A percentile compares a stretch with the other conserved stretches of the same genome.
Conservation (phyloP, 257 asterid species). For the Ophiorrhiza pumila region DNA sequence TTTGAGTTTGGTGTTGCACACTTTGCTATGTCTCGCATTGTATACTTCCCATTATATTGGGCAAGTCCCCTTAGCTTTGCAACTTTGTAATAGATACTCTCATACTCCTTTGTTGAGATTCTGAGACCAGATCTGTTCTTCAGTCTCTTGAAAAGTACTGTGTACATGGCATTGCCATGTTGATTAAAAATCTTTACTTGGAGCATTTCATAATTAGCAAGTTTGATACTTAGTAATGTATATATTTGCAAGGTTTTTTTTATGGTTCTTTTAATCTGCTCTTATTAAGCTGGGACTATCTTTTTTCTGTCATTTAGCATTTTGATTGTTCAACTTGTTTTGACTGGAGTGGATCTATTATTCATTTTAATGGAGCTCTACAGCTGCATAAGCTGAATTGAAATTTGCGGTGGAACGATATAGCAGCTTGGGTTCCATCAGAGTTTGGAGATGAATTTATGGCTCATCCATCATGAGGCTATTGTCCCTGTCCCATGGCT, state of each 20-base stretch:
- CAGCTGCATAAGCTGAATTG: background rate
- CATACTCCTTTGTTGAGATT: constrained; percentile 2
- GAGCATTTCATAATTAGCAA: background rate
- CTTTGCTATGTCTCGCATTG: background rate
- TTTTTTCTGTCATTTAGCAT: background rate
- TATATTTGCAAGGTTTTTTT: background rate
- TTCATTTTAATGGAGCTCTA: background rate
- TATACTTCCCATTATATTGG: background rate
- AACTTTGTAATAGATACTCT: background rate
- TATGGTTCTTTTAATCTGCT: too few species aligned
- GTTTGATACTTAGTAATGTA: background rate
- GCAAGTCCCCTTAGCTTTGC: background rate
- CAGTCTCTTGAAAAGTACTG: background rate
- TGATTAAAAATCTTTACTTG: background rate
- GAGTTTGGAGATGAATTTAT: background rate
- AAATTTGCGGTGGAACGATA: background rate
- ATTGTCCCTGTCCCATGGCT: background rate
- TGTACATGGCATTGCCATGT: constrained; percentile 3
- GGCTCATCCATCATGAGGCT: background rate
- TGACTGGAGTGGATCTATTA: background rate
- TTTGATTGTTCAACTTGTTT: background rate
- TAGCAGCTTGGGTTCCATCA: background rate
- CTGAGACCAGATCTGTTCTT: background rate
- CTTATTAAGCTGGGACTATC: background rate
- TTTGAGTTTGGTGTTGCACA: background rate